Percentiles rank a stretch among this genome's conserved stretches.
Conservation (phyloP, 306 rosid species). For the Medicago ruthenica region DNA sequence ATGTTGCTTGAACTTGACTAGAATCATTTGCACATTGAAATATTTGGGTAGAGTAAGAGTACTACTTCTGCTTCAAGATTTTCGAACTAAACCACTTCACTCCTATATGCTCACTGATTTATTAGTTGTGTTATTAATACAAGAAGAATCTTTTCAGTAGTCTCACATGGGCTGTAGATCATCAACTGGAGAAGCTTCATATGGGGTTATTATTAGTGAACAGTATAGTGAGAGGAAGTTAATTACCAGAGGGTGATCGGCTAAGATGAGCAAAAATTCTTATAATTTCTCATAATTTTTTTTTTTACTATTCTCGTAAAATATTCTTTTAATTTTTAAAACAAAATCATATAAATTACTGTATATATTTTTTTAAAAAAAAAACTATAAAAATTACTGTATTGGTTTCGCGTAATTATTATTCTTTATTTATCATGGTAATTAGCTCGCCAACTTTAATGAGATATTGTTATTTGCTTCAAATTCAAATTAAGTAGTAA, state of each 20-base stretch:
- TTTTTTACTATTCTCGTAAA: too few species aligned
- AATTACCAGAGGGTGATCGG: too few species aligned
- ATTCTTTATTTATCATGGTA: too few species aligned
- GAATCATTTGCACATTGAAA: background rate
- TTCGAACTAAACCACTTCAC: conserved; percentile 1
- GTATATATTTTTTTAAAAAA: too few species aligned
- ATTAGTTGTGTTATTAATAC: background rate
- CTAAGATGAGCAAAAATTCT: background rate
- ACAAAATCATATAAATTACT: background rate
- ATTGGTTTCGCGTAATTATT: too few species aligned
- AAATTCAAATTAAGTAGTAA: conserved; percentile 16
- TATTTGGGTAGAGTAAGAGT: background rate
- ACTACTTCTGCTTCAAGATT: background rate
- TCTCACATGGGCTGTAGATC: background rate
- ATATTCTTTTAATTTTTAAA: background rate
- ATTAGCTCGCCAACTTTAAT: too few species aligned
- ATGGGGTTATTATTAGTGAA: background rate
- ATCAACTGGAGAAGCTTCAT: conserved; percentile 5
- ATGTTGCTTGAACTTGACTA: conserved; percentile 11
- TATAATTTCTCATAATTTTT: too few species aligned
- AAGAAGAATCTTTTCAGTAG: background rate
- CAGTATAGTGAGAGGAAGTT: too few species aligned
- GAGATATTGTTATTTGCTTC: too few species aligned
- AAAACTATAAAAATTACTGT: too few species aligned
- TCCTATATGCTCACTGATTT: background rate